Conservation (phyloP, 2,329 filamentous ascomycete species). For the Fusarium robinianum region DNA sequence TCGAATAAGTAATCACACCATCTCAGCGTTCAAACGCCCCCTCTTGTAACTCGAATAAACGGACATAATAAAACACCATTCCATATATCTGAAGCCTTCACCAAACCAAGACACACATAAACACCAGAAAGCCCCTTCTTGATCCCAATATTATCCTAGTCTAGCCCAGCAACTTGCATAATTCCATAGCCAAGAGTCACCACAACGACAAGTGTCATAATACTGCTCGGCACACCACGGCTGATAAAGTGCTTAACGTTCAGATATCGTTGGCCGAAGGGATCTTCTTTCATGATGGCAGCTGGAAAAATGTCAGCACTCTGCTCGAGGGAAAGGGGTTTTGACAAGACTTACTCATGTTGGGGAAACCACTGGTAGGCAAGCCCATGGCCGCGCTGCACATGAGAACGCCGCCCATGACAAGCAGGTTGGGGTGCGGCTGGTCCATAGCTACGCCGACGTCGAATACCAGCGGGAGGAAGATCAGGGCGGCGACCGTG, state of each 20-base stretch:
- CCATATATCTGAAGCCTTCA: too few species aligned
- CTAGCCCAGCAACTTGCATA: slow-evolving; percentile 75
- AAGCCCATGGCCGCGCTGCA: slow-evolving; percentile 95
- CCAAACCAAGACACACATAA: not conserved
- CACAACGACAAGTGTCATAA: slow-evolving; percentile 80
- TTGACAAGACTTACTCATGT: slow-evolving; percentile 82
- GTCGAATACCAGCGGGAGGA: slow-evolving; percentile 85
- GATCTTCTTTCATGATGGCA: slow-evolving; percentile 99
- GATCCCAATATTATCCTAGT: slow-evolving; percentile 38
- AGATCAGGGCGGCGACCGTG: slow-evolving; percentile 93
- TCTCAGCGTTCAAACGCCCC: too few species aligned
- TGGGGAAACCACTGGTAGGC: slow-evolving; percentile 95
- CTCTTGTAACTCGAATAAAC: too few species aligned
- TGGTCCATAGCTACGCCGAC: slow-evolving; percentile 85
- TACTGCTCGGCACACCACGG: slow-evolving; percentile 83
- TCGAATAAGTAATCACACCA: too few species aligned
- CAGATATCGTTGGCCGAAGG: slow-evolving; percentile 89
- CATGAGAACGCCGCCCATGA: slow-evolving; percentile 96
- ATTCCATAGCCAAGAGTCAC: slow-evolving; percentile 88
- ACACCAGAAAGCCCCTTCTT: not conserved
- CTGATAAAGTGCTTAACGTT: slow-evolving; percentile 94
- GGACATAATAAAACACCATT: slow-evolving; percentile 5
- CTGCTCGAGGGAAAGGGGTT: not conserved
- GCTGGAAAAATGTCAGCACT: slow-evolving; percentile 56
- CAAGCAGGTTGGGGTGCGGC: slow-evolving; percentile 90